Evolutionary conservation across 139 green algal species (phyloP).

Genomic region (Micromonas pusilla): DNA sequence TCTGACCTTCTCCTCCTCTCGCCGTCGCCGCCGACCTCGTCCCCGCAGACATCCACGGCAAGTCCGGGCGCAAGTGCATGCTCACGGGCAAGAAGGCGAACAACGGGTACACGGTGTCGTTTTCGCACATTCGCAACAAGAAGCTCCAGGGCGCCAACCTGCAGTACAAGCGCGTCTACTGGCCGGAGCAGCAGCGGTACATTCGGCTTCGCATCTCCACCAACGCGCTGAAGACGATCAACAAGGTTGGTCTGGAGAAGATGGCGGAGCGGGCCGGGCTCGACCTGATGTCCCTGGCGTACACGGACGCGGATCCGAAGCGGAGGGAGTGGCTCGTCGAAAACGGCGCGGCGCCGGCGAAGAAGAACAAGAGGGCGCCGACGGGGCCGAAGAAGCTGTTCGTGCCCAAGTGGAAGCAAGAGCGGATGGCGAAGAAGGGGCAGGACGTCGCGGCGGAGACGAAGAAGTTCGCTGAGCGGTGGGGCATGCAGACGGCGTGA

Average conservation of each 20-base stretch:
- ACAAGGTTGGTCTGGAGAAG: conserved; percentile 80
- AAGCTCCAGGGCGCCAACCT: conserved; percentile 94
- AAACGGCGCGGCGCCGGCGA: conserved; percentile 4
- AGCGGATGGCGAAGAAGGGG: neutral
- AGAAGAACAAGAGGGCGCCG: conserved; percentile 24
- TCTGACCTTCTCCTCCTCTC: too few relatives aligned
- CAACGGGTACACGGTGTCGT: conserved; percentile 92
- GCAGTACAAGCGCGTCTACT: conserved; percentile 70
- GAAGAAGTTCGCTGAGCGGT: conserved; percentile 5
- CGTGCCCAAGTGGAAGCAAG: conserved; percentile 25
- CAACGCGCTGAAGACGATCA: conserved; percentile 49
- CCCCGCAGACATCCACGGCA: neutral
- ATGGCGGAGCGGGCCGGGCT: conserved; percentile 80
- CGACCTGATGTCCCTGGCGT: conserved; percentile 37
- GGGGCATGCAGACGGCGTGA: conserved; percentile 13
- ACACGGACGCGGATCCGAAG: conserved; percentile 9
- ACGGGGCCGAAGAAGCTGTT: conserved; percentile 18
- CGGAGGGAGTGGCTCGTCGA: conserved; percentile 22
- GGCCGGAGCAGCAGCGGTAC: conserved; percentile 80
- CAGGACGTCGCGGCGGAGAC: conserved; percentile 4
- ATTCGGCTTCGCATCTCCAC: conserved; percentile 63
- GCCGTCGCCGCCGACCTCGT: conserved; percentile 6
- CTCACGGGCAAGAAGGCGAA: conserved; percentile 91
- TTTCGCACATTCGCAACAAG: conserved; percentile 96
- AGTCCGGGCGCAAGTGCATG: conserved; percentile 56